A percentile compares a stretch with the other conserved stretches of the same genome.
phyloP scores from a whole-genome alignment of 306 rosid species.

The Cercis canadensis region DNA sequence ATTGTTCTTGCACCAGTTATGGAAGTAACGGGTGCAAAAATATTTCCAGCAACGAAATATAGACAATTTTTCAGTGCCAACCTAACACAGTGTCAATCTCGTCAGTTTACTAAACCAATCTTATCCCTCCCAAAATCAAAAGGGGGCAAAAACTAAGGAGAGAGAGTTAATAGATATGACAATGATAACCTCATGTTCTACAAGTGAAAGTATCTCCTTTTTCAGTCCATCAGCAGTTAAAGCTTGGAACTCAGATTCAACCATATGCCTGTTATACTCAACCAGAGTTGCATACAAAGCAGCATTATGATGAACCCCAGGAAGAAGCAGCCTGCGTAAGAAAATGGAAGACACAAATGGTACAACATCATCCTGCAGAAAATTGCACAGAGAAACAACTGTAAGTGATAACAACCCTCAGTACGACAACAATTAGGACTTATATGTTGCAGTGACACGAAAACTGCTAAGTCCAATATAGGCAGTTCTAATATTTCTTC shows the following conservation, averaged over 20 bases:
- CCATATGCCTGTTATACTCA: constrained; percentile 82
- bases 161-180: constrained; percentile 31
- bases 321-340: constrained; percentile 83
- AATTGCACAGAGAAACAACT: constrained; percentile 33
- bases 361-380: constrained; percentile 74
- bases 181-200: constrained; percentile 81
- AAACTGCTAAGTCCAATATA: constrained; percentile 13
- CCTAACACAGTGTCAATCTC: constrained; percentile 55
- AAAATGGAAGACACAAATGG: constrained; percentile 80
- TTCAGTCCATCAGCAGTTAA: constrained; percentile 81
- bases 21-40: constrained; percentile 70
- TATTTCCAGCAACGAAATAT: constrained; percentile 77
- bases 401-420: constrained; percentile 36
- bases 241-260: constrained; percentile 72
- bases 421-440: constrained; percentile 21
- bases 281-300: constrained; percentile 76
- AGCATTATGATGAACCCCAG: constrained; percentile 79
- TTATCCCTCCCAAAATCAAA: constrained; percentile 13
- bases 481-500: constrained; percentile 17
- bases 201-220: constrained; percentile 86
- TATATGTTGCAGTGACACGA: background rate
- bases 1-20: constrained; percentile 90
- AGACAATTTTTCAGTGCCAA: constrained; percentile 63
- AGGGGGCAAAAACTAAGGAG: constrained; percentile 16
- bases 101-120: constrained; percentile 28